These are phyloP conservation scores for Curvularia verruculosa DNA, from an alignment of 2,329 filamentous ascomycete species.

Conservation along the genomic window DNA sequence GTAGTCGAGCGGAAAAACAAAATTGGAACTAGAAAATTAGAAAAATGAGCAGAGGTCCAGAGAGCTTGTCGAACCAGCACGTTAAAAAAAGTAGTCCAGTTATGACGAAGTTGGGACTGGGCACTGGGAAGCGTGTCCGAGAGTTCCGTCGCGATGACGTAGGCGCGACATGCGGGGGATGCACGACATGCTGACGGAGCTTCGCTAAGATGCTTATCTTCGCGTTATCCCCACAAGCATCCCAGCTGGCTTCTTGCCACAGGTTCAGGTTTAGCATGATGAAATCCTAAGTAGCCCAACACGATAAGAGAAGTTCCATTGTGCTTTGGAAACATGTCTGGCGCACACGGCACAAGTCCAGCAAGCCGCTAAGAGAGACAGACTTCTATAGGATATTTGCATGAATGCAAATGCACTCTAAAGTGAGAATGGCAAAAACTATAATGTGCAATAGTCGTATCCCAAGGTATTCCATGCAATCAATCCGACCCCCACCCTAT, in stretches of 20 bases:
- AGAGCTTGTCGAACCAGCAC: neutral
- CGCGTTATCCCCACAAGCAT: neutral
- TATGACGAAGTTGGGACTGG: conserved; percentile 7
- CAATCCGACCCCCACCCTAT: neutral
- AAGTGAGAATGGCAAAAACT: conserved; percentile 1
- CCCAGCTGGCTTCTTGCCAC: neutral
- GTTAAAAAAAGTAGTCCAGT: neutral
- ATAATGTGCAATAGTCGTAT: conserved; percentile 4
- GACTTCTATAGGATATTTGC: neutral
- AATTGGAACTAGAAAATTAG: neutral
- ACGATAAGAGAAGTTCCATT: neutral
- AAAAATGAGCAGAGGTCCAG: neutral
- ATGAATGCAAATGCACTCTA: neutral
- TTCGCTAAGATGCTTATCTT: conserved; percentile 23
- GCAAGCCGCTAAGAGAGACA: neutral
- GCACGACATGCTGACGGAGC: conserved; percentile 22
- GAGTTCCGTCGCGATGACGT: conserved; percentile 33
- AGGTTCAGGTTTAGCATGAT: neutral
- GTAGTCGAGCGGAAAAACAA: neutral
- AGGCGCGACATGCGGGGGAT: conserved; percentile 11
- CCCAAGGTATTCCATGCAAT: conserved; percentile 2
- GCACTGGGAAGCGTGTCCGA: conserved; percentile 11
- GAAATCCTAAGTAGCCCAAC: neutral
- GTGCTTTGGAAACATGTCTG: neutral
- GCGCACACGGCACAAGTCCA: neutral